Evolutionary conservation across 257 asterid genomes (phyloP), one percentile per base, ranked within the genome.

Genomic region (Agastache rugosa): DNA sequence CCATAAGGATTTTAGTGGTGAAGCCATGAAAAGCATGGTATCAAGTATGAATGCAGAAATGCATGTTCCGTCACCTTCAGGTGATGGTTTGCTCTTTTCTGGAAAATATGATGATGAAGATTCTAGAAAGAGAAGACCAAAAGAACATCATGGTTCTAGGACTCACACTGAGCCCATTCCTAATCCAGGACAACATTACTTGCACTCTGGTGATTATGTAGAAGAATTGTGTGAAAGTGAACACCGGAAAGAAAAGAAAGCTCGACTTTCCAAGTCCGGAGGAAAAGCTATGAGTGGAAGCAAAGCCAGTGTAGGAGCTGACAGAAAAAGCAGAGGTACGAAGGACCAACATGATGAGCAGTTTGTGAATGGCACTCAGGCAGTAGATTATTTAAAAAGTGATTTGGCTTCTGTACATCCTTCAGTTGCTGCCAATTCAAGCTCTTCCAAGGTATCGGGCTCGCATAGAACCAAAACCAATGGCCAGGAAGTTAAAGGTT

Each of bases 401-500:
- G 91, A 87, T 77, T 58, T 79, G 83, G 90, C 87, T 78, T 69
- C 86, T 64, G 80, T 66, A 34, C 93, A 70, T 39, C 93, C 91
- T 68, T 84, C 94, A 61, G 84, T 80, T 75, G 92, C 96, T 62
- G 93, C 98, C 75, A 93, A 91, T 84, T 96, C 99, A 20, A 96
- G 99, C 87, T 93, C 98, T 70, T 96, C 99, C 73, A 96, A 91
- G 81, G 92, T 96, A 71, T 91, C 98, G 75, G 96, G 98, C 45
- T 95, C 99, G 16, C 90, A 72, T 76, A 89, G 74, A 82, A 87
- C 87, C 82, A 88, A 81, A 78, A 73, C 85, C 69, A 86, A 80
- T 75, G 84, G 83, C 51, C 94, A 88, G 78, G 95, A 87, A 79
- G 81, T 79, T 79, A 95, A 88, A 79, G 95, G 88, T 76, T 96